These are phyloP conservation scores for Dactylellina drechsleri DNA, from an alignment of 2,329 filamentous ascomycete species.

Conservation along the genomic window DNA sequence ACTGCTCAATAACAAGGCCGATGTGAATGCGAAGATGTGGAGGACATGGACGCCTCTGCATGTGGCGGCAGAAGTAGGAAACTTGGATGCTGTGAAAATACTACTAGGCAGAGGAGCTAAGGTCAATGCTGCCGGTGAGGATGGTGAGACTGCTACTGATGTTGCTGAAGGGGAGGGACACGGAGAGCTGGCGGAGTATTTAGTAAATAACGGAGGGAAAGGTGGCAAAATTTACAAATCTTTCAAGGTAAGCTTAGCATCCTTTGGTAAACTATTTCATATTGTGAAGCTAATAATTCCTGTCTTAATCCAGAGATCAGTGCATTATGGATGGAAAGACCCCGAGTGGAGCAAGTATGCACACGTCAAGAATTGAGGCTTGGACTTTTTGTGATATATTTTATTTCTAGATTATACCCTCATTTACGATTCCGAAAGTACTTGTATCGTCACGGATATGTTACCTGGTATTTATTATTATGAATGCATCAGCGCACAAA, in stretches of 20 bases:
- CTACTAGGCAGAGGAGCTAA: constrained; percentile 27
- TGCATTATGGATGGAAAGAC: constrained; percentile 50
- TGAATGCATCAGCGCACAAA: background rate
- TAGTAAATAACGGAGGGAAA: constrained; percentile 37
- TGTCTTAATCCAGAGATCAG: constrained; percentile 19
- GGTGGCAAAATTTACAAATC: constrained; percentile 40
- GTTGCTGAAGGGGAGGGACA: constrained; percentile 31
- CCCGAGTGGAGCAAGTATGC: constrained; percentile 41
- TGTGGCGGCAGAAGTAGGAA: constrained; percentile 36
- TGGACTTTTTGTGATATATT: background rate
- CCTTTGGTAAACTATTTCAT: background rate
- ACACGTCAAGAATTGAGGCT: constrained; percentile 27
- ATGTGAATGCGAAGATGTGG: constrained; percentile 51
- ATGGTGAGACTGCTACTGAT: constrained; percentile 43
- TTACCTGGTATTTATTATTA: background rate
- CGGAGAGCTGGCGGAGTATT: constrained; percentile 35
- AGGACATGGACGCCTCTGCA: constrained; percentile 49
- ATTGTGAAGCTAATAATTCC: background rate
- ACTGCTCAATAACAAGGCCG: constrained; percentile 38
- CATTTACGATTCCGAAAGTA: background rate
- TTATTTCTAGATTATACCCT: constrained; percentile 20
- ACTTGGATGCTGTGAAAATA: constrained; percentile 27
- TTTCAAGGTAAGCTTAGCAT: constrained; percentile 32
- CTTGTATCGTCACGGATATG: background rate
- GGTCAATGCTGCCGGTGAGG: constrained; percentile 43